These are phyloP conservation scores for Nymphaea thermarum DNA, from an alignment of 164 flowering plant species.

Conservation along the genomic window DNA sequence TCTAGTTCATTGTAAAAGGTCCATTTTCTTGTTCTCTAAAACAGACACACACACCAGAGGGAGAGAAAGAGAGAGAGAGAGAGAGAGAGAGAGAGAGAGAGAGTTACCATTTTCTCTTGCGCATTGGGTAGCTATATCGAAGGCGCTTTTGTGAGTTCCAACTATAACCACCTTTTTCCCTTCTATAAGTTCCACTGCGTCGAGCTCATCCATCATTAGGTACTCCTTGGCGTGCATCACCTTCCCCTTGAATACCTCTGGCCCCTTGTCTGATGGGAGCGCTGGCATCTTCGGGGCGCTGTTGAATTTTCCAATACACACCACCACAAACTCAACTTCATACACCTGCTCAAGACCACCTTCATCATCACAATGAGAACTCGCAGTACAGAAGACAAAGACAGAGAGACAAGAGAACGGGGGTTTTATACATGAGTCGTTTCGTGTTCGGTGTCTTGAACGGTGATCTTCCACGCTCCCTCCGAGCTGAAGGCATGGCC, in stretches of 20 bases:
- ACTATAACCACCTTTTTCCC: slow-evolving; percentile 32
- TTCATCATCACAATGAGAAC: neutral
- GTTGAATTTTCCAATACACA: slow-evolving; percentile 41
- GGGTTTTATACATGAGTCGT: slow-evolving; percentile 13
- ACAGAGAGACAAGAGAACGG: neutral
- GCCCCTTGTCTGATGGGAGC: slow-evolving; percentile 29
- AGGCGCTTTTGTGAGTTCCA: slow-evolving; percentile 45
- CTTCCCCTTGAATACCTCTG: slow-evolving; percentile 35
- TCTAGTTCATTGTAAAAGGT: too few species aligned
- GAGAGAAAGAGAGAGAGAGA: neutral
- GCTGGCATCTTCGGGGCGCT: slow-evolving; percentile 42
- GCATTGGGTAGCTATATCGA: slow-evolving; percentile 37
- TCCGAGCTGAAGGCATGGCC: slow-evolving; percentile 21
- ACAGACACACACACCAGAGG: neutral
- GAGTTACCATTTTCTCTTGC: slow-evolving; percentile 21
- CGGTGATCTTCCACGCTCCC: slow-evolving; percentile 25
- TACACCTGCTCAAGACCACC: neutral
- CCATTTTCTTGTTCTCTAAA: neutral
- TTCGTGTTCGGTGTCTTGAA: slow-evolving; percentile 14
- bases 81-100: too few species aligned
- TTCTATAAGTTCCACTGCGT: slow-evolving; percentile 22
- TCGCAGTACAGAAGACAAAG: neutral
- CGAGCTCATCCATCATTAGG: slow-evolving; percentile 30
- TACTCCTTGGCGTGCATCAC: slow-evolving; percentile 59
- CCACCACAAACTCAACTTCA: slow-evolving; percentile 27